These are phyloP conservation scores for Thraustochytrium striatum DNA, from an alignment of 352 stramenopile genomes.

Conservation along the genomic window DNA sequence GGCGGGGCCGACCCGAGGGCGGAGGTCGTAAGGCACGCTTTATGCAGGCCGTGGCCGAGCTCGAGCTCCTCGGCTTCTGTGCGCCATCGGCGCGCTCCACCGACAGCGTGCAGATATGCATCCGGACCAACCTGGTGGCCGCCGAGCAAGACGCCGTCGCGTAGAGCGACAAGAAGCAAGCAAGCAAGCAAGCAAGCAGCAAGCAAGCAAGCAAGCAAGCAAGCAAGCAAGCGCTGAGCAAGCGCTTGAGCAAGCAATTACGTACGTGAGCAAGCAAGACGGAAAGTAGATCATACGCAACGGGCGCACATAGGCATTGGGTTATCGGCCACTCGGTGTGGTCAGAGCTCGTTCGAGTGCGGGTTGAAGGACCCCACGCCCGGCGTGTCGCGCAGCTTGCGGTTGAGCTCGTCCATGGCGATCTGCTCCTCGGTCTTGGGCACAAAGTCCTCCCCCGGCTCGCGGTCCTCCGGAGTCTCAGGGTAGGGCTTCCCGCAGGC, in stretches of 20 bases:
- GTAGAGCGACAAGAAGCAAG: too few species aligned
- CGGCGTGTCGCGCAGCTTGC: conserved; percentile 15
- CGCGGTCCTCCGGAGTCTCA: neutral
- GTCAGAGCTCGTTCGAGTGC: neutral
- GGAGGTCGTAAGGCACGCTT: neutral
- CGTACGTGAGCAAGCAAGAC: neutral
- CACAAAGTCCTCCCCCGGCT: neutral
- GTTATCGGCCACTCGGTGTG: neutral
- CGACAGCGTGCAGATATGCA: conserved; percentile 1
- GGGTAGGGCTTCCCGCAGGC: conserved; percentile 41
- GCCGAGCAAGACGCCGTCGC: too few species aligned
- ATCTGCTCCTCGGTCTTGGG: conserved; percentile 36
- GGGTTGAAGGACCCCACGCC: neutral
- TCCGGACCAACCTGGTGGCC: too few species aligned
- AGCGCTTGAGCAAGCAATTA: neutral
- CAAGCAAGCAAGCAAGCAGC: too few species aligned
- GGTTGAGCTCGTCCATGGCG: conserved; percentile 43
- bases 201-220: too few species aligned
- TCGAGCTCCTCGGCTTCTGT: conserved; percentile 8
- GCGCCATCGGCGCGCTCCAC: neutral
- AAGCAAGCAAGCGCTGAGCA: too few species aligned
- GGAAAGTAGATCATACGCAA: too few species aligned
- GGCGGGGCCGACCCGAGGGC: neutral
- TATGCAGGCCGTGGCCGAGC: conserved; percentile 23
- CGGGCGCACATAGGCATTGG: too few species aligned